Evolutionary conservation across 2,329 filamentous ascomycete species (phyloP), one percentile per base, ranked within the genome.

Genomic region (Aaosphaeria pasadenensis): DNA sequence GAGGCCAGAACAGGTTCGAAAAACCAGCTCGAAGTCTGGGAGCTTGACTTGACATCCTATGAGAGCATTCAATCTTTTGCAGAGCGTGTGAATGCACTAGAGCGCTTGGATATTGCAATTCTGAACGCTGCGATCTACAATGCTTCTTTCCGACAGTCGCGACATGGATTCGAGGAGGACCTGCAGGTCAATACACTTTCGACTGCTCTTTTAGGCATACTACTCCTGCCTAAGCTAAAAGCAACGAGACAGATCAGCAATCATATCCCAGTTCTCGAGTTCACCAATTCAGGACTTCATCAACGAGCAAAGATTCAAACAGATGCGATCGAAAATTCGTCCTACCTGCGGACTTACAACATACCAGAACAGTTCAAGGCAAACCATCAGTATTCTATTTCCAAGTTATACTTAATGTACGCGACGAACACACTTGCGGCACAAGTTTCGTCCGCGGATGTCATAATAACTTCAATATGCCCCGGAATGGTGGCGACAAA

Each of bases 131-230:
- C 71, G 4, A 46, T 66, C 9, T 53, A 58, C 24, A 55, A 57
- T 35, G 46, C 47, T 9, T 45, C 51, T 3, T 72, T 61, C 43
- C 45, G 51, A 5, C 44, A 56, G 29, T 62, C 62, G 1, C 40
- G 32, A 11, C 57, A 70, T 52, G 71, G 70, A 13, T 74, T 66
- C 64, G 72, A 75, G 54, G 59, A 65, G 44, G 77, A 73, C 1
- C 53, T 85, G 7, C 81, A 85, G 59, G 77, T 83, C 53, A 84
- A 85, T 57, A 71, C 76, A 1, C 64, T 85, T 2, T 81, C 80
- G 2, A 85, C 80, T 1, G 71, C 75, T 5, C 68, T 84, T 1
- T 64, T 86, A 5, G 78, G 72, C 0, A 52, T 83, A 3, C 60
- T 83, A 2, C 68, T 86, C 7, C 63, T 74, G 28, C 71, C 71